Evolutionary conservation across 2,329 filamentous ascomycete species (phyloP), one percentile per base, ranked within the genome.

Genomic region (Scorias spongiosa): DNA sequence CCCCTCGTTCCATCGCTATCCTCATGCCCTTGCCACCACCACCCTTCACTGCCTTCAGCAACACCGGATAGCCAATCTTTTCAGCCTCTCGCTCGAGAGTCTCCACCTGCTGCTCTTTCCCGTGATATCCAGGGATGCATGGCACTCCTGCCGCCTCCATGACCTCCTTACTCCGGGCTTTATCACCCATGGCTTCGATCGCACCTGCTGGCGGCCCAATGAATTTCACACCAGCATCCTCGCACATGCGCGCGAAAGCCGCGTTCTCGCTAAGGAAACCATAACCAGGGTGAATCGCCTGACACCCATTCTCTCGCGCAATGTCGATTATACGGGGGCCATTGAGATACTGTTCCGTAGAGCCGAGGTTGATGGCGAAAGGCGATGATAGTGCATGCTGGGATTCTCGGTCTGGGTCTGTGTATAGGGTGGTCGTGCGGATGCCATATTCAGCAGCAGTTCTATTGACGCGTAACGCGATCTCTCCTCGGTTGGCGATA

Each of bases 401-500:
- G 28, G 87, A 81, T 49, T 70, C 71, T 46, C 84, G 80, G 63
- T 98, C 91, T 34, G 89, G 84, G 52, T 93, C 84, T 7, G 91
- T 98, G 65, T 94, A 98, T 46, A 98, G 75, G 0, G 89, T 95
- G 1, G 89, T 95, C 14, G 89, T 93, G 49, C 80, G 79, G 58
- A 98, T 93, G 46, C 91, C 89, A 59, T 94, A 82, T 50, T 82
- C 78, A 42, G 84, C 74, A 29, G 91, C 91, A 17, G 91, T 98
- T 52, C 80, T 78, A 52, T 88, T 83, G 52, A 98, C 91, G 53
- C 91, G 84, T 60, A 98, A 72, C 41, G 91, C 91, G 55, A 98
- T 98, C 66, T 98, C 91, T 55, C 91, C 91, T 54, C 91, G 81
- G 62, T 98, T 98, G 43, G 91, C 91, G 60, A 98, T 96, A 18